phyloP scores from a whole-genome alignment of 164 flowering plant species.

The Vitis riparia region DNA sequence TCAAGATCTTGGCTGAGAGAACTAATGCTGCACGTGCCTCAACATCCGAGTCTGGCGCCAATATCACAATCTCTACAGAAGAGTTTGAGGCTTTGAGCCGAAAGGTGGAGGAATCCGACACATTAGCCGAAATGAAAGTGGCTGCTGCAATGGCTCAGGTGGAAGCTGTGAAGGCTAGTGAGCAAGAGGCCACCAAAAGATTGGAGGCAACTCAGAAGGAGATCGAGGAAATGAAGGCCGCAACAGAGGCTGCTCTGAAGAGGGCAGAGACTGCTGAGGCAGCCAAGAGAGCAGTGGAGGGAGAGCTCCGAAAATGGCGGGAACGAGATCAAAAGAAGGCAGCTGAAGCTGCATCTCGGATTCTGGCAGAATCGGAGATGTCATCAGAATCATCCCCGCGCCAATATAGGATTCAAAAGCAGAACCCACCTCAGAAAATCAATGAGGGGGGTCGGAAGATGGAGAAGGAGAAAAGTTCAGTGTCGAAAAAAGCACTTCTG shows the following conservation, averaged over 20 bases:
- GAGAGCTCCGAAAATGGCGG: slow-evolving; percentile 73
- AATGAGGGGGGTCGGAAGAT: slow-evolving; percentile 32
- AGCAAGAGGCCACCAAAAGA: slow-evolving; percentile 69
- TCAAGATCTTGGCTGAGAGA: slow-evolving; percentile 60
- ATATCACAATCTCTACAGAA: slow-evolving; percentile 71
- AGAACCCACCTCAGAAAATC: slow-evolving; percentile 27
- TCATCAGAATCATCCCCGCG: slow-evolving; percentile 41
- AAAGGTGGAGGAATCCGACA: slow-evolving; percentile 74
- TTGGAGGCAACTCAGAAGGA: slow-evolving; percentile 69
- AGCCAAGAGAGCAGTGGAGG: slow-evolving; percentile 72
- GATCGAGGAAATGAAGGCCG: slow-evolving; percentile 65
- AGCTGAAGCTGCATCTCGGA: slow-evolving; percentile 67
- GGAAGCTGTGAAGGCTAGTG: slow-evolving; percentile 88
- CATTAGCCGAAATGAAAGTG: slow-evolving; percentile 79
- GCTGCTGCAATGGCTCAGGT: slow-evolving; percentile 90
- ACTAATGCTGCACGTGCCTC: slow-evolving; percentile 69
- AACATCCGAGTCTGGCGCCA: slow-evolving; percentile 62
- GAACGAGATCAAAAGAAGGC: slow-evolving; percentile 85
- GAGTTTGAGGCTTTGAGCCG: slow-evolving; percentile 72
- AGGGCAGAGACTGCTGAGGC: slow-evolving; percentile 90
- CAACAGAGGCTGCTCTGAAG: slow-evolving; percentile 65
- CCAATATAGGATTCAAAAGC: slow-evolving; percentile 36
- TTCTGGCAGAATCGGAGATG: slow-evolving; percentile 51
- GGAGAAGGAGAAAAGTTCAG: slow-evolving; percentile 47
- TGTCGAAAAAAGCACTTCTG: slow-evolving; percentile 54